Base-by-base conservation (phyloP, 1,139 yeast genomes). In the Zhuliangozyma blackwelliae region DNA sequence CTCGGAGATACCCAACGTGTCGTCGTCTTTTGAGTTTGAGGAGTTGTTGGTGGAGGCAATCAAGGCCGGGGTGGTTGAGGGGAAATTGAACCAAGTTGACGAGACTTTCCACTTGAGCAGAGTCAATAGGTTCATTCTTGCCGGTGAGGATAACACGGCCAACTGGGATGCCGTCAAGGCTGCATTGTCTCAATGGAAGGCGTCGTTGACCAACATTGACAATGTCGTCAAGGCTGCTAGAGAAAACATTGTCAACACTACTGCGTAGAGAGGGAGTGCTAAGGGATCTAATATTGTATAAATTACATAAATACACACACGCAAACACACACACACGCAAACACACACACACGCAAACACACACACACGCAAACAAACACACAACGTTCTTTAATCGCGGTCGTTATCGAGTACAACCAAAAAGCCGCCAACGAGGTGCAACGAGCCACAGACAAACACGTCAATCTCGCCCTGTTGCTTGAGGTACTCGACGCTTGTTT, bases 371-470 rank as follows among this genome's bases (percentile, higher is more conserved):
- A 16, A 3, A 16, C 16, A 16, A 3, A 16, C 16, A 16, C 16
- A 16, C 16, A 16, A 16, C 16, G 3, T 16, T 3, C 16, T 10
- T 28, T 21, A 25, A 8, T 62, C 67, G 41, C 50, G 62, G 36
- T 66, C 68, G 30, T 63, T 60, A 46, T 87, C 95, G 35, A 87
- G 66, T 6, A 90, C 97, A 2, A 89, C 92, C 35, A 92, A 65
- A 41, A 92, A 75, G 0, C 98, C 98, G 13, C 99, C 98, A 9
- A 92, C 96, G 38, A 94, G 67, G 58, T 90, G 96, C 45, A 94
- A 67, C 20, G 97, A 90, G 2, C 99, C 99, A 44, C 95, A 86
- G 1, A 89, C 97, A 62, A 89, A 82, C 1, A 89, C 95, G 47
- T 89, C 90, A 16, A 80, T 63, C 10, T 55, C 36, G n/a, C 33